Conservation (phyloP, 192 early-diverging fungal genomes). For the Backusella tarrabulga region DNA sequence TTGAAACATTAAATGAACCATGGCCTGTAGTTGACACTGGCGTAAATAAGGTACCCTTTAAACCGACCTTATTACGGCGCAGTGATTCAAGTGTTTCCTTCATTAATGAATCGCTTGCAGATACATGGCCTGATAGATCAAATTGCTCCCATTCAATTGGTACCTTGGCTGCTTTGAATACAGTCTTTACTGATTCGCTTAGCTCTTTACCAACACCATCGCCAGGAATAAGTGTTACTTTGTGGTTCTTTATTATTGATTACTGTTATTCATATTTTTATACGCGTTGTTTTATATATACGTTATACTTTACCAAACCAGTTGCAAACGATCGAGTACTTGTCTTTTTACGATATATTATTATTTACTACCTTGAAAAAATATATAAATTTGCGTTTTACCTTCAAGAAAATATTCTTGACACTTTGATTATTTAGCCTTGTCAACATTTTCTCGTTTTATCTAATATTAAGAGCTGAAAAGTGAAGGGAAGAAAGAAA, state of each 20-base stretch:
- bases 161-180: constrained; percentile 90
- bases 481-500: no score
- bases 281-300: background rate
- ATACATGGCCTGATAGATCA: constrained; percentile 89
- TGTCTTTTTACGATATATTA: background rate
- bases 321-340: background rate
- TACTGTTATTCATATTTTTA: background rate
- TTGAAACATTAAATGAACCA: constrained; percentile 92
- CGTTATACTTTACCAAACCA: background rate
- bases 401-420: no score
- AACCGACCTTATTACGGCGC: constrained; percentile 91
- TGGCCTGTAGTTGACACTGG: constrained; percentile 82
- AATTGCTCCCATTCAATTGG: constrained; percentile 99
- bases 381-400: no score
- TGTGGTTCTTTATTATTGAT: background rate
- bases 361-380: no score
- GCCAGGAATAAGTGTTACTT: constrained; percentile 94
- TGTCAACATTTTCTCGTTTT: no score
- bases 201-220: constrained; percentile 98
- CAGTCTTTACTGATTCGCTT: constrained; percentile 83
- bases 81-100: constrained; percentile 90
- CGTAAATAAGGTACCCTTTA: constrained; percentile 93
- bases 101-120: constrained; percentile 74
- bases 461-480: no score
- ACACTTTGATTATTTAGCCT: no score